phyloP scores from a whole-genome alignment of 2,329 filamentous ascomycete species.

The Ophiostoma quercus region DNA sequence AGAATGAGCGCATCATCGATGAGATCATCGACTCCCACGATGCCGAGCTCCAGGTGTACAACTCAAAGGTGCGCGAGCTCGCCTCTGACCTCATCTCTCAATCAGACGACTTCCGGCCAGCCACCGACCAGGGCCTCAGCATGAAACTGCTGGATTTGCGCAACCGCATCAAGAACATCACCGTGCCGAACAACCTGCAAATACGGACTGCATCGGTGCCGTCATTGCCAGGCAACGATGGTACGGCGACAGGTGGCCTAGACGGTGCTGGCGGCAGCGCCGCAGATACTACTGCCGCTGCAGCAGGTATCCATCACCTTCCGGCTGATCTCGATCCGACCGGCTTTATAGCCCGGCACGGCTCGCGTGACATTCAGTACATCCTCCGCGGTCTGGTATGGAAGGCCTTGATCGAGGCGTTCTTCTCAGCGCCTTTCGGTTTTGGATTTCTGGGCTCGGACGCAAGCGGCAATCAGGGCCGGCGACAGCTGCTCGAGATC shows the following conservation, averaged over 20 bases:
- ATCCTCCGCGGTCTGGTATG: constrained; percentile 28
- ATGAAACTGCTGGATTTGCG: constrained; percentile 27
- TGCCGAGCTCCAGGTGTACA: constrained; percentile 17
- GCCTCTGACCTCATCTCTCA: constrained; percentile 29
- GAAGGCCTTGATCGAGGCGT: constrained; percentile 28
- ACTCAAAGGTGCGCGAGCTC: constrained; percentile 25
- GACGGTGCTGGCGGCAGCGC: background rate
- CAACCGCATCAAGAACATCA: constrained; percentile 27
- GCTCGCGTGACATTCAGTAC: constrained; percentile 24
- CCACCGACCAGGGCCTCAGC: constrained; percentile 29
- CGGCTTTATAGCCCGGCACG: constrained; percentile 27
- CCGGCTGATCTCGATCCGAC: constrained; percentile 25
- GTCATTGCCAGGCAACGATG: background rate
- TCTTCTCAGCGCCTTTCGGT: constrained; percentile 30
- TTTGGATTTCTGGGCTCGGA: constrained; percentile 29
- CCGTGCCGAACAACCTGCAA: constrained; percentile 26
- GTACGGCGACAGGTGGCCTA: background rate
- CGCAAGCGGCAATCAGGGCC: constrained; percentile 14
- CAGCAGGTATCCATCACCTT: background rate
- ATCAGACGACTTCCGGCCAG: constrained; percentile 30
- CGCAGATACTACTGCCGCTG: background rate
- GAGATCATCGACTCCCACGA: constrained; percentile 22
- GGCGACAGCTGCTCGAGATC: constrained; percentile 24
- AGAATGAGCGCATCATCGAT: constrained; percentile 20
- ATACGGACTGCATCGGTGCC: background rate